These are phyloP conservation scores for Penicillium sp. DNA, from an alignment of 2,329 filamentous ascomycete species.

Conservation along the genomic window DNA sequence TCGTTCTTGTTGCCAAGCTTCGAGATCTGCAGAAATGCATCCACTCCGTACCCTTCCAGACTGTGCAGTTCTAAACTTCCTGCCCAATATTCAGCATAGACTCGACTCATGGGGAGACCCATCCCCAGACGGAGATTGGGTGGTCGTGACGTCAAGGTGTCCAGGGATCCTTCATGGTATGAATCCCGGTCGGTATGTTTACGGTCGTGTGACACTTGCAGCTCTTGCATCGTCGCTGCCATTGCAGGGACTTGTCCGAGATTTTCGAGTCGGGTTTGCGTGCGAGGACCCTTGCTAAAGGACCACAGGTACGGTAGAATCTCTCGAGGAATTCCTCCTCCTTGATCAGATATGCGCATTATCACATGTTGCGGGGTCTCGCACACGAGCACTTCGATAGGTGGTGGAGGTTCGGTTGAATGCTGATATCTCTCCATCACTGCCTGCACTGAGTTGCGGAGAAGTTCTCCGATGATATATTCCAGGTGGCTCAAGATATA, in stretches of 20 bases:
- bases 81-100: slow-evolving; percentile 98
- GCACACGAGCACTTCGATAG: slow-evolving; percentile 89
- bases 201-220: slow-evolving; percentile 44
- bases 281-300: slow-evolving; percentile 84
- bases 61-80: slow-evolving; percentile 84
- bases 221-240: slow-evolving; percentile 85
- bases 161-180: slow-evolving; percentile 58
- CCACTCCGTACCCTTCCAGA: slow-evolving; percentile 87
- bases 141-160: slow-evolving; percentile 69
- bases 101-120: slow-evolving; percentile 81
- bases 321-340: slow-evolving; percentile 78
- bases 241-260: slow-evolving; percentile 78
- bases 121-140: slow-evolving; percentile 84
- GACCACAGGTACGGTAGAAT: slow-evolving; percentile 89
- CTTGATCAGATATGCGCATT: slow-evolving; percentile 88
- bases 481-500: slow-evolving; percentile 94
- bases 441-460: slow-evolving; percentile 90
- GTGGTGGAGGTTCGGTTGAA: slow-evolving; percentile 50
- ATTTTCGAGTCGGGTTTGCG: slow-evolving; percentile 69
- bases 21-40: slow-evolving; percentile 91
- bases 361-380: slow-evolving; percentile 92
- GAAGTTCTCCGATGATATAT: slow-evolving; percentile 90
- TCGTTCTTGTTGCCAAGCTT: slow-evolving; percentile 98
- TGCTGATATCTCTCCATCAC: slow-evolving; percentile 65
- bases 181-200: slow-evolving; percentile 28